Evolutionary conservation across 805 yeast genomes (phyloP).

Genomic region (Kurtzmaniella fragi): DNA sequence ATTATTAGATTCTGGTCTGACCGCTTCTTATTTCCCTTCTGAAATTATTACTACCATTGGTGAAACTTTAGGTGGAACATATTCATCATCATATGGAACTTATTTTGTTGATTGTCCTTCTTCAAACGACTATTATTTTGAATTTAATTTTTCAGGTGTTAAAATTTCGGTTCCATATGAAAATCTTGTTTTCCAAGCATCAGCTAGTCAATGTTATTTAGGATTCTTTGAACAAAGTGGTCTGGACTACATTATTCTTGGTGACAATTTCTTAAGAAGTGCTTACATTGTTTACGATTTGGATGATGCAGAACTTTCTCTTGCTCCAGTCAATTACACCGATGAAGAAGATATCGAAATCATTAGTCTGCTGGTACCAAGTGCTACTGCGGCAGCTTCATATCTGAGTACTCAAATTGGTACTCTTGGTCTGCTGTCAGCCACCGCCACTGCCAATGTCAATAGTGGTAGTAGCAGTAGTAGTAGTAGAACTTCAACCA

Average conservation of each 20-base stretch:
- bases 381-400: slow-evolving; percentile 42
- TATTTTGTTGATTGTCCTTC: neutral
- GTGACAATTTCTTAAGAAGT: slow-evolving; percentile 60
- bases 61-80: slow-evolving; percentile 6
- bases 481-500: too few species aligned
- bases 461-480: too few species aligned
- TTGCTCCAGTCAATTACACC: slow-evolving; percentile 36
- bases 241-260: slow-evolving; percentile 37
- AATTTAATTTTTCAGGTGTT: slow-evolving; percentile 2
- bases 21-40: slow-evolving; percentile 40
- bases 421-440: too few species aligned
- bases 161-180: slow-evolving; percentile 1
- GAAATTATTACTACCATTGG: slow-evolving; percentile 19
- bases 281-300: slow-evolving; percentile 66
- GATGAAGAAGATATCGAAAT: slow-evolving; percentile 33
- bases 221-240: neutral
- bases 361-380: slow-evolving; percentile 44
- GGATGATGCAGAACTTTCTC: slow-evolving; percentile 50
- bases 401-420: slow-evolving; percentile 34
- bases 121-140: neutral
- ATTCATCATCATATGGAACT: neutral
- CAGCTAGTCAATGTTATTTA: neutral
- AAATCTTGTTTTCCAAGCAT: neutral
- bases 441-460: too few species aligned
- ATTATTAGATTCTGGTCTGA: slow-evolving; percentile 32